Evolutionary conservation across 208 protist species (phyloP).

Genomic region (Leishmania tropica): DNA sequence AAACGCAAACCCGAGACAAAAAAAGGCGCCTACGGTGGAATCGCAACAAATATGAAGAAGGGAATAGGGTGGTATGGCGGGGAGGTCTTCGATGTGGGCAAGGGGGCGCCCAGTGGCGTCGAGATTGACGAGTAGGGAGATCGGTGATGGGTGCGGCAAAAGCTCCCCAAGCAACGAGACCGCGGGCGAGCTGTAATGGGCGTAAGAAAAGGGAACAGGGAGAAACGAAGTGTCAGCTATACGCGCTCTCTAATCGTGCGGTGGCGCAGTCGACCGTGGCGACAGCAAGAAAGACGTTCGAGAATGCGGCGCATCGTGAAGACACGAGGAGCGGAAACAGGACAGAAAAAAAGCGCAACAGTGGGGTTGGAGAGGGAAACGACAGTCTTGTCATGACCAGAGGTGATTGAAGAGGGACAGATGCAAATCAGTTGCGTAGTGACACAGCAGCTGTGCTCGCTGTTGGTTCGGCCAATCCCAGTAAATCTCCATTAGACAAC

Average conservation of each 20-base stretch:
- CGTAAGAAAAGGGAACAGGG: neutral
- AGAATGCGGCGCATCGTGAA: neutral
- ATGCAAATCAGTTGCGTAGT: neutral
- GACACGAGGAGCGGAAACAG: neutral
- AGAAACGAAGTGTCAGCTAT: neutral
- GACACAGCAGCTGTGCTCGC: neutral
- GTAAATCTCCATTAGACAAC: neutral
- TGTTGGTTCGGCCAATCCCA: neutral
- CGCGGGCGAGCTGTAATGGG: neutral
- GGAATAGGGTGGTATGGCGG: neutral
- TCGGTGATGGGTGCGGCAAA: neutral
- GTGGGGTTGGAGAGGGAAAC: neutral
- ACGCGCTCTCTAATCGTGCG: neutral
- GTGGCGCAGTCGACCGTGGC: neutral
- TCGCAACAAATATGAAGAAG: neutral
- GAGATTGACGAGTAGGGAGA: neutral
- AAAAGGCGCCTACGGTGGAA: neutral
- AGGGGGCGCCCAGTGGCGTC: neutral
- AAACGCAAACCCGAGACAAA: no score
- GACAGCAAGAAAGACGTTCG: neutral
- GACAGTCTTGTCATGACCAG: neutral
- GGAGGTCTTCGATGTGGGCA: neutral
- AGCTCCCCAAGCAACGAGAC: neutral
- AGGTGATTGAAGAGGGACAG: neutral
- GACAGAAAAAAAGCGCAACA: neutral